Base-by-base conservation (phyloP, 345 rosid species). In the Triadica sebifera region DNA sequence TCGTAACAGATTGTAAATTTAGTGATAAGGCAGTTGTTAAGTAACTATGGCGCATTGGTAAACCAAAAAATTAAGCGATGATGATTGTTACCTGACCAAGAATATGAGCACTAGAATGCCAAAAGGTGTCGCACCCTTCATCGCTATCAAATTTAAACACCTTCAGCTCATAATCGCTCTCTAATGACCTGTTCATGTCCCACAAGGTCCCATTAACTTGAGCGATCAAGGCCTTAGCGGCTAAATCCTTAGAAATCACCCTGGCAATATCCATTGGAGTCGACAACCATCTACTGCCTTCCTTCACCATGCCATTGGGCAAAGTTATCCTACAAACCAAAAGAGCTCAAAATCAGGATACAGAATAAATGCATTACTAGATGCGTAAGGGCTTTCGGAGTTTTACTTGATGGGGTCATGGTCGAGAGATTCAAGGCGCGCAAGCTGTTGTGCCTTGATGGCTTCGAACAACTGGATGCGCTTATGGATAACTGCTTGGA, bases 101-200 rank as follows among this genome's bases (percentile, higher is more conserved):
- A 80, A 96, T 91, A 83, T 96, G 98, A 24, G 98, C 97, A 57
- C 99, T 95, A 9, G 99, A 95, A 81, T 95, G 99, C 97, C 98
- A 95, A 51, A 93, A 93, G 57, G 99, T 91, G 77, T 95, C 99
- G 3, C 97, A 90, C 3, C 98, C 99, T 80, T 89, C 89, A 12
- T 93, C 94, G 1, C 72, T 80, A 29, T 90, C 97, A 60, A 93
- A 95, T 38, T 84, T 85, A 81, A 87, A 88, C 15, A 96, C 68
- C 84, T 91, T 81, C 55, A 96, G 90, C 71, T 90, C 85, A 69
- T 93, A 93, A 50, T 90, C 92, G 53, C 82, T 85, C 79, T 96
- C 98, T 16, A 96, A 76, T 3, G 97, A 93, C 80, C 98, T 85
- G 5, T 43, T 86, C 97, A 95, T 87, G 76, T 95, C 99, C 99